Percentiles rank a stretch among this genome's conserved stretches.
phyloP scores from a whole-genome alignment of 805 yeast genomes.

The Suhomyces tanzawaensis region DNA sequence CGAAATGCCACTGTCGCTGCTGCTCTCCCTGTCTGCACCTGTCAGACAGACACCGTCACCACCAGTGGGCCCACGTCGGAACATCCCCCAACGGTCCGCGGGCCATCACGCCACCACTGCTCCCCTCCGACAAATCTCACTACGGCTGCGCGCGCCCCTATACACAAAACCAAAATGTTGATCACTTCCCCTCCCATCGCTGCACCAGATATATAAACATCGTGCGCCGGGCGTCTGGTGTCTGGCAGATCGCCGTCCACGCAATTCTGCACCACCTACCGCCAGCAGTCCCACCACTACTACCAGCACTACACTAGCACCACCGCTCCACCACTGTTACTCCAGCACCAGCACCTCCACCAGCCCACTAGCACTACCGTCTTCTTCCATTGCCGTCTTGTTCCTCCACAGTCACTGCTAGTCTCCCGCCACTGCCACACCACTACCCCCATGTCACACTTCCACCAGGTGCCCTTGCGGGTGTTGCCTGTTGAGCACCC shows the following conservation, averaged over 20 bases:
- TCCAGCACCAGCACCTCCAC: not conserved
- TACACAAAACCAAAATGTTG: slow-evolving; percentile 7
- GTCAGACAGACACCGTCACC: not conserved
- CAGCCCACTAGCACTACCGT: not conserved
- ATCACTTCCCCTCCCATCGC: slow-evolving; percentile 8
- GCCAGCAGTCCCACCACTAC: too few relatives aligned
- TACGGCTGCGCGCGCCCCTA: slow-evolving; percentile 5
- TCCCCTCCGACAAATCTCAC: not conserved
- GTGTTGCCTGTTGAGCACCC: slow-evolving; percentile 7
- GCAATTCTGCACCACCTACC: too few relatives aligned
- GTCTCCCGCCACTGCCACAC: not conserved
- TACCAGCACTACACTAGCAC: too few relatives aligned
- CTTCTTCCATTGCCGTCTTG: not conserved
- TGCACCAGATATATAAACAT: slow-evolving; percentile 7
- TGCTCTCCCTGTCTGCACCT: too few relatives aligned
- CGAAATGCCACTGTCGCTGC: too few relatives aligned
- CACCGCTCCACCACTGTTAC: slow-evolving; percentile 1
- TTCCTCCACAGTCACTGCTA: not conserved
- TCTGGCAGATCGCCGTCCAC: too few relatives aligned
- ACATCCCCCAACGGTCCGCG: too few relatives aligned
- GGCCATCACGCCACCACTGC: slow-evolving; percentile 1
- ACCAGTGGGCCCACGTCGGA: not conserved
- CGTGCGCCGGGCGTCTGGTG: too few relatives aligned
- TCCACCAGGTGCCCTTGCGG: slow-evolving; percentile 8
- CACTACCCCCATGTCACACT: slow-evolving; percentile 1